phyloP scores from a whole-genome alignment of 2,329 filamentous ascomycete species.

The Venturia aucupariae region DNA sequence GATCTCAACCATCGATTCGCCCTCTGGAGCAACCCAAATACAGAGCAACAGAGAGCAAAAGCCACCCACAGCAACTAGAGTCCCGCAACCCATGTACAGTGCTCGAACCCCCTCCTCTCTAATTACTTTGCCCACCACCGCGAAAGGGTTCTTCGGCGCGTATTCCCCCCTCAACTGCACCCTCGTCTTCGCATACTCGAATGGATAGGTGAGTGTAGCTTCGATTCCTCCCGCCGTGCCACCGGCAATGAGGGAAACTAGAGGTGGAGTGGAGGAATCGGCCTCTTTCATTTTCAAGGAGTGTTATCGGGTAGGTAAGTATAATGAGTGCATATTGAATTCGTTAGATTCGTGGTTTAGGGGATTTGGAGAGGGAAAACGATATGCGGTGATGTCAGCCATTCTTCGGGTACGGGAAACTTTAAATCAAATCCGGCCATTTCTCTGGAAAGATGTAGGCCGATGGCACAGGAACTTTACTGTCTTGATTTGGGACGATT shows the following conservation, averaged over 20 bases:
- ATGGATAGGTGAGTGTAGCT: conserved; percentile 43
- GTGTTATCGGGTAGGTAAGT: background rate
- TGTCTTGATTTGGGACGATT: no score
- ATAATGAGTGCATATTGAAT: background rate
- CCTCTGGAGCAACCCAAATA: background rate
- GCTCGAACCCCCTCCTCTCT: conserved; percentile 47
- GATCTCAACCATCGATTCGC: background rate
- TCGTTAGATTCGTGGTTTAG: background rate
- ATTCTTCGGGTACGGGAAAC: background rate
- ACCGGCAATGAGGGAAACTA: conserved; percentile 30
- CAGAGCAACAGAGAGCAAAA: background rate
- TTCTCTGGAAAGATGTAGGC: no score
- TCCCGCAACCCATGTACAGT: conserved; percentile 55
- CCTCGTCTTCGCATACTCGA: conserved; percentile 60
- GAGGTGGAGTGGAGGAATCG: conserved; percentile 29
- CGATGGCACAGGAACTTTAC: no score
- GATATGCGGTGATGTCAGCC: background rate
- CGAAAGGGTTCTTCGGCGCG: conserved; percentile 46
- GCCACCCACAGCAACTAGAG: conserved; percentile 41
- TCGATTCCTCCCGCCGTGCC: conserved; percentile 32
- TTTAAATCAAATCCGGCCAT: background rate
- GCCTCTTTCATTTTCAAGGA: background rate
- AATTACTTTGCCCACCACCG: conserved; percentile 47
- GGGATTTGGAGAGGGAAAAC: background rate
- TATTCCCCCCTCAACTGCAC: conserved; percentile 44